phyloP scores from a whole-genome alignment of 257 asterid genomes.

The Salvia splendens region DNA sequence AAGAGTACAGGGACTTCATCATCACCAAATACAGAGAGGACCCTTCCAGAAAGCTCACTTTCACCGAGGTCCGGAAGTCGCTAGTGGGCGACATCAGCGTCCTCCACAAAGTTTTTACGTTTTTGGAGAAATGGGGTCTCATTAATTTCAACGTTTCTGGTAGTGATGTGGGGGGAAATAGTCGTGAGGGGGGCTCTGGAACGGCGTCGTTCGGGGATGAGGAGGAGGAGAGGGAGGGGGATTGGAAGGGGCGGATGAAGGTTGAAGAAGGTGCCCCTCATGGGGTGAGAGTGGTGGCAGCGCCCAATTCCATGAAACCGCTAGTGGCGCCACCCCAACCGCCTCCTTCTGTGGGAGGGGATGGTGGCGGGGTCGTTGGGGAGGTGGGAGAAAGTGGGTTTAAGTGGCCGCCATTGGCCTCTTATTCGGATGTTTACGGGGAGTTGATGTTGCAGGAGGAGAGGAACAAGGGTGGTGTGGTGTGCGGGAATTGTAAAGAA shows the following conservation, averaged over 20 bases:
- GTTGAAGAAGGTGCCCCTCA: constrained; percentile 92
- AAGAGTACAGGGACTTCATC: constrained; percentile 84
- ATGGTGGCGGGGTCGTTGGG: constrained; percentile 50
- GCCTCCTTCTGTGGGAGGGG: constrained; percentile 40
- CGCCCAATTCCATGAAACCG: constrained; percentile 84
- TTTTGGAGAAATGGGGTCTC: constrained; percentile 88
- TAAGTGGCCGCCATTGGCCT: constrained; percentile 72
- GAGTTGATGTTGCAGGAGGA: constrained; percentile 57
- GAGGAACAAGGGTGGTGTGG: constrained; percentile 34
- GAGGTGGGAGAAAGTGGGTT: constrained; percentile 56
- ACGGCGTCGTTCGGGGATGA: constrained; percentile 34
- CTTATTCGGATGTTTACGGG: constrained; percentile 77
- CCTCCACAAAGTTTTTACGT: constrained; percentile 78
- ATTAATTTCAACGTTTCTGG: constrained; percentile 60
- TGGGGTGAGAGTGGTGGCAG: constrained; percentile 91
- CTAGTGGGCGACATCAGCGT: constrained; percentile 79
- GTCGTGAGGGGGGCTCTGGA: constrained; percentile 24
- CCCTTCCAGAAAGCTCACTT: constrained; percentile 59
- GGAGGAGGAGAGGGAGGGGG: constrained; percentile 56
- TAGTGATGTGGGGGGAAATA: constrained; percentile 1
- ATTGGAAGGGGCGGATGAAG: constrained; percentile 65
- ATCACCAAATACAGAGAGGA: constrained; percentile 76
- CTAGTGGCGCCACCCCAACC: constrained; percentile 46
- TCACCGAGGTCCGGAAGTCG: constrained; percentile 80
- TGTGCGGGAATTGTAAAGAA: constrained; percentile 74